phyloP scores from a whole-genome alignment of 2,329 filamentous ascomycete genomes.

The Knoxdaviesia proteae region DNA sequence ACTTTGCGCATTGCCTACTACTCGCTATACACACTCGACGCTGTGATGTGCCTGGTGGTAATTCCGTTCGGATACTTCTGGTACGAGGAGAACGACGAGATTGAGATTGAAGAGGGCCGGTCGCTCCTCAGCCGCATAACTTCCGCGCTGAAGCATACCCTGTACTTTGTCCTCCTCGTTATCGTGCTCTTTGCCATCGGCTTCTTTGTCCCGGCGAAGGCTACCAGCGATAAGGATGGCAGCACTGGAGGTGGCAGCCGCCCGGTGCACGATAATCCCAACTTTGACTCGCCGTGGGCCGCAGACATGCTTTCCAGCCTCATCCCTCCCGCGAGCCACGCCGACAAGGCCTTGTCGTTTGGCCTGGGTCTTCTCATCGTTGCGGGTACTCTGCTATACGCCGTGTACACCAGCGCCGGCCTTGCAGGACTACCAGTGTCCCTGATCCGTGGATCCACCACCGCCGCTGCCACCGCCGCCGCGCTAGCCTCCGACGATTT shows the following conservation, averaged over 20 bases:
- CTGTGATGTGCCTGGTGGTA: slow-evolving; percentile 68
- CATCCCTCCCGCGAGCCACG: slow-evolving; percentile 39
- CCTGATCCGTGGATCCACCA: slow-evolving; percentile 45
- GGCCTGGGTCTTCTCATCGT: slow-evolving; percentile 73
- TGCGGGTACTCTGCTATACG: slow-evolving; percentile 67
- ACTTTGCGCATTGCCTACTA: slow-evolving; percentile 86
- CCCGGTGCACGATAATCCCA: slow-evolving; percentile 46
- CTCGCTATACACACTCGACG: slow-evolving; percentile 75
- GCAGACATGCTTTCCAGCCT: slow-evolving; percentile 23
- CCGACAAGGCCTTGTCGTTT: slow-evolving; percentile 83
- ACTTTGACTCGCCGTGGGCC: slow-evolving; percentile 76
- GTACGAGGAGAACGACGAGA: slow-evolving; percentile 93
- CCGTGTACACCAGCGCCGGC: slow-evolving; percentile 73
- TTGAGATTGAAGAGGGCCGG: slow-evolving; percentile 61
- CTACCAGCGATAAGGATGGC: slow-evolving; percentile 44
- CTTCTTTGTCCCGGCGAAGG: slow-evolving; percentile 59
- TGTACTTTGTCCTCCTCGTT: slow-evolving; percentile 62
- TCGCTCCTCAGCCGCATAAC: slow-evolving; percentile 50
- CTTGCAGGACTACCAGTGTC: slow-evolving; percentile 75
- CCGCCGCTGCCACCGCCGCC: slow-evolving; percentile 37
- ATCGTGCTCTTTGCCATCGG: slow-evolving; percentile 74
- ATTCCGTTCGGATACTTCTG: slow-evolving; percentile 96
- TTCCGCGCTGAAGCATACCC: slow-evolving; percentile 79
- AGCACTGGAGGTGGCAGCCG: slow-evolving; percentile 10
- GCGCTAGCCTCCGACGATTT: slow-evolving; percentile 66